A percentile compares a stretch with the other conserved stretches of the same genome.
These are phyloP conservation scores for Aegilops speltoides DNA, from an alignment of 176 grass and related monocot species.

Conservation along the genomic window DNA sequence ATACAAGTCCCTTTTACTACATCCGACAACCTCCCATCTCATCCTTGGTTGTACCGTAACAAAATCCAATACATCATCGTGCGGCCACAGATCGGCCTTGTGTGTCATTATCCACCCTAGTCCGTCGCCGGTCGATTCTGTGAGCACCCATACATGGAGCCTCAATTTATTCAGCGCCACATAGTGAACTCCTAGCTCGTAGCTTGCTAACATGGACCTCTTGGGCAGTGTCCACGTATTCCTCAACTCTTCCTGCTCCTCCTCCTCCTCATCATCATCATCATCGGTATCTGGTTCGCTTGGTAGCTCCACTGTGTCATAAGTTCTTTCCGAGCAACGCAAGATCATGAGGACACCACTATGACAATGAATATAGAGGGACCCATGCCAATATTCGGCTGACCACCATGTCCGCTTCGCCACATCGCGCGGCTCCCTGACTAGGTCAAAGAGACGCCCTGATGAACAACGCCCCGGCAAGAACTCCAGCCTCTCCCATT, in stretches of 20 bases:
- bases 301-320: not conserved
- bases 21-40: not conserved
- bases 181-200: not conserved
- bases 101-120: not conserved
- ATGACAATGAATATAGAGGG: not conserved
- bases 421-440: not conserved
- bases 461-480: not conserved
- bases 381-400: not conserved
- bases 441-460: not conserved
- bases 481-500: not conserved
- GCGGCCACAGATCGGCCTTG: not conserved
- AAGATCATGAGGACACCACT: not conserved
- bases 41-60: not conserved
- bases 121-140: not conserved
- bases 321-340: not conserved
- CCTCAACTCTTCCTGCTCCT: no score
- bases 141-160: not conserved
- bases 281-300: not conserved
- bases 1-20: not conserved
- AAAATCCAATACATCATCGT: not conserved
- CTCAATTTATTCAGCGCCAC: not conserved
- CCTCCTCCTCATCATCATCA: not conserved
- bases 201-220: not conserved
- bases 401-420: not conserved
- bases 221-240: not conserved